A percentile compares a stretch with the other conserved stretches of the same genome.
These are phyloP conservation scores for Clarireedia sp. DNA, from an alignment of 2,329 filamentous ascomycete genomes.

Conservation along the genomic window DNA sequence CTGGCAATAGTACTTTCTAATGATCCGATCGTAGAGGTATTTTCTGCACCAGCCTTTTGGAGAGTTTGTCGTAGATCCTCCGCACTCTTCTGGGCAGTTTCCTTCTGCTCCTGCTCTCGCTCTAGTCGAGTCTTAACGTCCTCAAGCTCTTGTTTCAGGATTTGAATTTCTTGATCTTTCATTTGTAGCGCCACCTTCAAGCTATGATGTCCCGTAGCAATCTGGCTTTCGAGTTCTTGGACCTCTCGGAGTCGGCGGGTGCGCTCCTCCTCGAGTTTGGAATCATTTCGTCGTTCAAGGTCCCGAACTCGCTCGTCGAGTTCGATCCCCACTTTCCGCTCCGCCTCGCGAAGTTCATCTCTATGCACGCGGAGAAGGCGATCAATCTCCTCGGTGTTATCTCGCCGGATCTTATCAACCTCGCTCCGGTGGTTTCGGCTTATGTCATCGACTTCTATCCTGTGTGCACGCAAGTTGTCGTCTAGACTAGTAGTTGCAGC, in stretches of 20 bases:
- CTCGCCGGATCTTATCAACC: constrained; percentile 44
- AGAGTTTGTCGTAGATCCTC: constrained; percentile 35
- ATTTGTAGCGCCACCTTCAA: constrained; percentile 23
- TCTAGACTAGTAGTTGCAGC: constrained; percentile 43
- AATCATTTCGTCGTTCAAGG: constrained; percentile 25
- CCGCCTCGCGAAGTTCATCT: constrained; percentile 59
- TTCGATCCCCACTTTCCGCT: constrained; percentile 49
- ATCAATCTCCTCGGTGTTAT: constrained; percentile 47
- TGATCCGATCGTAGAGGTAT: constrained; percentile 52
- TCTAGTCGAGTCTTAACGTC: constrained; percentile 43
- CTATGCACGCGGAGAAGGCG: constrained; percentile 53
- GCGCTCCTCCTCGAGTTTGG: constrained; percentile 59
- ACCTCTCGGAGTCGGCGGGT: constrained; percentile 52
- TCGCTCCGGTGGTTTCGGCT: constrained; percentile 47
- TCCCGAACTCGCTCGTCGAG: constrained; percentile 26
- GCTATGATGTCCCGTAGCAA: constrained; percentile 37
- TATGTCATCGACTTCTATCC: constrained; percentile 47
- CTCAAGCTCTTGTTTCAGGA: constrained; percentile 39
- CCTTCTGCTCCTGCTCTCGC: constrained; percentile 48
- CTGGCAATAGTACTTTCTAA: constrained; percentile 70
- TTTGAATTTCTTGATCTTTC: constrained; percentile 48
- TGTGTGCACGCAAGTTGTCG: constrained; percentile 39
- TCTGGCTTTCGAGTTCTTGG: constrained; percentile 51
- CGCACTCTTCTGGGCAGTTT: constrained; percentile 37
- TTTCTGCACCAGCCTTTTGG: constrained; percentile 45